These are phyloP conservation scores for Rosa chinensis DNA, from an alignment of 306 rosid species.

Conservation along the genomic window DNA sequence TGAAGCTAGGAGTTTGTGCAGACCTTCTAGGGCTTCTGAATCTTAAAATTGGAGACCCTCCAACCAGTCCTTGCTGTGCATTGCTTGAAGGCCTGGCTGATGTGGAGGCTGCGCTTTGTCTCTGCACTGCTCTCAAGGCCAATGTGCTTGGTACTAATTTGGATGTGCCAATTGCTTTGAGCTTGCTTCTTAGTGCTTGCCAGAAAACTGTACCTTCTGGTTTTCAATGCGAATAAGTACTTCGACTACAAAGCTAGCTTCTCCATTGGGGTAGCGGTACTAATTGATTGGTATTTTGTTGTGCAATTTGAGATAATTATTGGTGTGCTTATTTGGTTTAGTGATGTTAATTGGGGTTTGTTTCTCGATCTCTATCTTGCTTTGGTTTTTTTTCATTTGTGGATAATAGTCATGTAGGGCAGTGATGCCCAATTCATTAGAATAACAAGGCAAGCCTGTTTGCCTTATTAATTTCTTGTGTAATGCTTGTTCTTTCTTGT, in stretches of 20 bases:
- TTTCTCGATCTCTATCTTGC: not conserved
- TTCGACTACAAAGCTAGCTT: not conserved
- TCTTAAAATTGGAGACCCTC: constrained; percentile 48
- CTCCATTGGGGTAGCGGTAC: not conserved
- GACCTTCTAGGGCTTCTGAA: constrained; percentile 55
- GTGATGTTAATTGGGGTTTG: not conserved
- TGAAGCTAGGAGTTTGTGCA: constrained; percentile 68
- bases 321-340: not conserved
- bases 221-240: constrained; percentile 46
- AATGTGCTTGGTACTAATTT: constrained; percentile 73
- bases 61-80: constrained; percentile 58
- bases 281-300: not conserved
- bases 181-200: constrained; percentile 70
- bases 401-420: not conserved
- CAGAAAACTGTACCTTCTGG: constrained; percentile 67
- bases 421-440: constrained; percentile 1
- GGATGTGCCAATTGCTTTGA: constrained; percentile 56
- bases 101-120: constrained; percentile 70
- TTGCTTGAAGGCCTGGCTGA: constrained; percentile 60
- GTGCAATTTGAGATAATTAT: not conserved
- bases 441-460: constrained; percentile 33
- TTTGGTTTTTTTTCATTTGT: not conserved
- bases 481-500: constrained; percentile 8
- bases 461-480: constrained; percentile 17
- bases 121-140: constrained; percentile 77